Conservation (phyloP, 1,284 basidiomycete species). For the Boletus mariae region DNA sequence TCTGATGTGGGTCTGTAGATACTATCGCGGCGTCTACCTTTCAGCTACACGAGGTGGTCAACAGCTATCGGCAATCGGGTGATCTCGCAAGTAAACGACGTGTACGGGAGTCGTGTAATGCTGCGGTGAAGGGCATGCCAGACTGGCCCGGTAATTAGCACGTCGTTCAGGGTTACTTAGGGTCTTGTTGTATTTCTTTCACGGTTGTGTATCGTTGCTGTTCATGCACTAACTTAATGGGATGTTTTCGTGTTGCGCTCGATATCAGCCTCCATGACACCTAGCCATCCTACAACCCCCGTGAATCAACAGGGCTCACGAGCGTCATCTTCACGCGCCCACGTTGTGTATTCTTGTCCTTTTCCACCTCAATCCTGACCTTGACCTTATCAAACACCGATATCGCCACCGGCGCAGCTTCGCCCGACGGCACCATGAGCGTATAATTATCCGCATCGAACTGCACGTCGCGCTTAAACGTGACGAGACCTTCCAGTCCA, state of each 20-base stretch:
- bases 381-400: slow-evolving; percentile 91
- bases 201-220: too few species aligned
- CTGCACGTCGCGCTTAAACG: slow-evolving; percentile 83
- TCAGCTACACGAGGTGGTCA: slow-evolving; percentile 57
- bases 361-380: slow-evolving; percentile 89
- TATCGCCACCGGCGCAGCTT: slow-evolving; percentile 49
- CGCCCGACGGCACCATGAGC: slow-evolving; percentile 59
- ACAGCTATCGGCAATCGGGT: slow-evolving; percentile 55
- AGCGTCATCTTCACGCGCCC: slow-evolving; percentile 90
- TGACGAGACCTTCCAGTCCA: slow-evolving; percentile 91
- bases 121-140: slow-evolving; percentile 51
- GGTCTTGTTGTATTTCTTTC: not conserved
- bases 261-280: too few species aligned
- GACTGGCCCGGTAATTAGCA: slow-evolving; percentile 48
- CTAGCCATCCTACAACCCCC: slow-evolving; percentile 30
- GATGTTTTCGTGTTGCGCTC: too few species aligned
- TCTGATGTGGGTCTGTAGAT: slow-evolving; percentile 34
- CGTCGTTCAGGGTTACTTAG: not conserved
- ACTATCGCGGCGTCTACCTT: slow-evolving; percentile 53
- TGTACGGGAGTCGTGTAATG: slow-evolving; percentile 60
- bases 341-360: slow-evolving; percentile 92
- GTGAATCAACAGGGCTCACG: slow-evolving; percentile 66
- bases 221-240: too few species aligned
- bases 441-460: slow-evolving; percentile 93
- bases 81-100: slow-evolving; percentile 54